Evolutionary conservation across 257 asterid species (phyloP).

Genomic region (Nicotiana attenuata): DNA sequence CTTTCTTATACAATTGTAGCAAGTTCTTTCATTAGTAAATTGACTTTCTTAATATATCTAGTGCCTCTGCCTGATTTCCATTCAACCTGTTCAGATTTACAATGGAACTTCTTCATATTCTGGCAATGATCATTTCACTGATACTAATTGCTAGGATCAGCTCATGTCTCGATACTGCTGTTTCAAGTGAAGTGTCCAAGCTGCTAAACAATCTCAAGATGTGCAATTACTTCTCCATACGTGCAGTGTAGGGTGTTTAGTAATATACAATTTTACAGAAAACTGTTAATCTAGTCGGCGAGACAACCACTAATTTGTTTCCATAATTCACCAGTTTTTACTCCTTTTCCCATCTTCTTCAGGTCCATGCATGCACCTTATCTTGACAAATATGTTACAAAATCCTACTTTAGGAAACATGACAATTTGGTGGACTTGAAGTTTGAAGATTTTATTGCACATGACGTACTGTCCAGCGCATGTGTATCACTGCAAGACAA

Average conservation of each 20-base stretch:
- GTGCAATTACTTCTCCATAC: neutral
- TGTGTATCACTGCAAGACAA: slow-evolving; percentile 27
- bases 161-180: slow-evolving; percentile 1
- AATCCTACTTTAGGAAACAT: slow-evolving; percentile 43
- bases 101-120: neutral
- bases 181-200: neutral
- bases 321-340: neutral
- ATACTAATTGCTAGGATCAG: neutral
- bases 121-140: neutral
- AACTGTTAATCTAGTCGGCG: neutral
- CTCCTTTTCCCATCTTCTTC: slow-evolving; percentile 13
- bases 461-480: slow-evolving; percentile 34
- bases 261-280: neutral
- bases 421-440: slow-evolving; percentile 33
- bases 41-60: neutral
- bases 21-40: no score
- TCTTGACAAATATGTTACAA: slow-evolving; percentile 35
- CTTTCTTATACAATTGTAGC: no score
- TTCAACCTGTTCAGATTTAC: neutral
- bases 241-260: neutral
- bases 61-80: neutral
- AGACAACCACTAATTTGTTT: neutral
- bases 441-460: slow-evolving; percentile 36
- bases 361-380: slow-evolving; percentile 25
- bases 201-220: neutral